phyloP scores from a whole-genome alignment of 129 eudicot species.

The Cynara cardunculus region DNA sequence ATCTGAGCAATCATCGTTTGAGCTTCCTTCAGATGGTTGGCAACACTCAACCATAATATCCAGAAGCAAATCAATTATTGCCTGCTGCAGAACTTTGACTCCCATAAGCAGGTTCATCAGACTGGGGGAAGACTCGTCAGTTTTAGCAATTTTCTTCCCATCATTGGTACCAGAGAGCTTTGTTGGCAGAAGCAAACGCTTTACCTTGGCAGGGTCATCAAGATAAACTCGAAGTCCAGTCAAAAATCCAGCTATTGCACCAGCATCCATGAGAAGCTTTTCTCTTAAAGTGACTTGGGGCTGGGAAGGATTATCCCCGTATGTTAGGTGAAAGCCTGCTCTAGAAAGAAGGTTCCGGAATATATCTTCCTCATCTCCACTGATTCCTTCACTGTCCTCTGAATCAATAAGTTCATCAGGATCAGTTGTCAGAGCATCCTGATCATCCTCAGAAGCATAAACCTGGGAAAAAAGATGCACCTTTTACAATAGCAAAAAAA shows the following conservation, averaged over 20 bases:
- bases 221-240: constrained; percentile 98
- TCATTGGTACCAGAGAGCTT: constrained; percentile 69
- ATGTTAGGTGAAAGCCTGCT: constrained; percentile 88
- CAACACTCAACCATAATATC: constrained; percentile 99
- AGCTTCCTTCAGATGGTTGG: constrained; percentile 78
- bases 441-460: constrained; percentile 97
- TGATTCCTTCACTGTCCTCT: constrained; percentile 90
- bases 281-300: constrained; percentile 97
- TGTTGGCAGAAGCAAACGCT: constrained; percentile 92
- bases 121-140: constrained; percentile 90
- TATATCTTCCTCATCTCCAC: constrained; percentile 96
- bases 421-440: constrained; percentile 93
- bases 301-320: constrained; percentile 88
- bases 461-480: constrained; percentile 41
- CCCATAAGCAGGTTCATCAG: constrained; percentile 95
- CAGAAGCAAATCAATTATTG: constrained; percentile 87
- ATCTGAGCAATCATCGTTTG: constrained; percentile 48
- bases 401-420: constrained; percentile 97
- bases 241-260: constrained; percentile 90
- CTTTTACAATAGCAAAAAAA: neutral
- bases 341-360: constrained; percentile 90
- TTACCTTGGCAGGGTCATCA: constrained; percentile 95
- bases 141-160: constrained; percentile 55
- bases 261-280: constrained; percentile 98
- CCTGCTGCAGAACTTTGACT: constrained; percentile 93